Base-by-base conservation (phyloP, 2,329 filamentous ascomycete genomes). In the Chalaropsis thielavioides region DNA sequence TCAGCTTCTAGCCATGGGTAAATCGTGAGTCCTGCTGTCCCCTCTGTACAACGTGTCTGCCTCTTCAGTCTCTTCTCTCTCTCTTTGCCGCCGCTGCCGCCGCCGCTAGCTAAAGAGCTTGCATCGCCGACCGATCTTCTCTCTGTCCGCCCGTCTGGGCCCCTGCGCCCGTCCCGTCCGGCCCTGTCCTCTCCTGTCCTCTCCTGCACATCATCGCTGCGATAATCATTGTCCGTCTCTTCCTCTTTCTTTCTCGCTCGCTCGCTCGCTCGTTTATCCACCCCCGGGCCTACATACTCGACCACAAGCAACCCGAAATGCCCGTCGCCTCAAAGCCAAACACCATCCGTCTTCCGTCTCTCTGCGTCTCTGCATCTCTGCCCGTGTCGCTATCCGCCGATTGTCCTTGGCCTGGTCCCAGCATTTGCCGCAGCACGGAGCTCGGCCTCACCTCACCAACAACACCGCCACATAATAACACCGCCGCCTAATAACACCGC, bases 11-110 rank as follows among this genome's bases (percentile, higher is more conserved):
- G 51, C 60, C 67, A 81, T 81, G 79, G 79, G 79, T 69, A 81
- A 81, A 79, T 79, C 79, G 79, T 81, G 74, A 79, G 79, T 79
- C n/a, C 49, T 64, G 58, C 67, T 54, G 58, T 67, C 68, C 66
- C 61, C 61, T 62, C 64, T 63, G 56, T 66, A n/a, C n/a, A n/a
- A n/a, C 38, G 24, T n/a, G 10, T 19, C 24, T 4, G 22, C 15
- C n/a, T 19, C 24, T 3, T 19, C 59, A 38, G 31, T n/a, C 62
- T 56, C 10, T 40, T 54, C 24, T 65, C 35, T 19, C 13, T n/a
- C 15, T 46, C 54, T 22, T 43, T 11, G 6, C 3, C 31, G 31
- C 6, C 31, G 6, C 3, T 31, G 3, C 6, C 31, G 31, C 31
- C 31, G 31, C 31, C 6, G 31, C 31, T 31, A 31, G 31, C 31